Evolutionary conservation across 768 basidiomycete genomes (phyloP), one percentile per base, ranked within the genome.

Genomic region (Megacollybia marginata): DNA sequence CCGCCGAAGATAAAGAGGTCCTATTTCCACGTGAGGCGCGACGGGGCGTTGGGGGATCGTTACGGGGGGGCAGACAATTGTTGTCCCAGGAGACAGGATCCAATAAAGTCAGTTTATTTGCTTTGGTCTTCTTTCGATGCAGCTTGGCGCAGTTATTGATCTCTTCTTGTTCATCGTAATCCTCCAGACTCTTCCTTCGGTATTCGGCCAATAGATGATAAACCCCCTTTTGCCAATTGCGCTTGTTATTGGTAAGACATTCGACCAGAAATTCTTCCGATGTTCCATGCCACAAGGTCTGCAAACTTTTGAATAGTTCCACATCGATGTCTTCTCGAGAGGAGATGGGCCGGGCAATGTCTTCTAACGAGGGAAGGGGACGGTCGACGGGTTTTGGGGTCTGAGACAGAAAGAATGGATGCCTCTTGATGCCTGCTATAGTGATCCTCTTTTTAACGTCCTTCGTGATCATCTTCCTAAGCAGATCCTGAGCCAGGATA

Each of bases 161-260:
- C 33, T 80, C 75, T 50, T 87, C 81, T 45, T 86, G 85, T 49
- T 86, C 85, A 50, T 85, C 81, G 62, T 80, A 88, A 54, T 83
- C 76, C 59, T 88, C 85, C 40, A 90, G 63, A 49, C 83, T 82
- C 55, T 76, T 80, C 46, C 78, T 77, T 42, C 93, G 81, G 67
- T 96, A 97, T 54, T 81, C 82, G 48, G 85, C 73, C n/a, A 99
- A 74, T 5, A 97, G 69, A 60, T 89, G 84, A 65, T 99, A 99
- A 44, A 98, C 88, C 0, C 90, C 91, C 67, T 99, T 97, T 64
- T 98, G 92, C 88, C 92, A 94, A 28, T 87, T 94, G 46, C 82
- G 82, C 49, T 83, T 80, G 47, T 69, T 58, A 57, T 75, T 82
- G 60, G 67, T 73, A 58, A 99, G 70, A 48, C 78, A 82, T 45